Base-by-base conservation (phyloP, 805 yeast genomes). In the Pichia ethanolica region DNA sequence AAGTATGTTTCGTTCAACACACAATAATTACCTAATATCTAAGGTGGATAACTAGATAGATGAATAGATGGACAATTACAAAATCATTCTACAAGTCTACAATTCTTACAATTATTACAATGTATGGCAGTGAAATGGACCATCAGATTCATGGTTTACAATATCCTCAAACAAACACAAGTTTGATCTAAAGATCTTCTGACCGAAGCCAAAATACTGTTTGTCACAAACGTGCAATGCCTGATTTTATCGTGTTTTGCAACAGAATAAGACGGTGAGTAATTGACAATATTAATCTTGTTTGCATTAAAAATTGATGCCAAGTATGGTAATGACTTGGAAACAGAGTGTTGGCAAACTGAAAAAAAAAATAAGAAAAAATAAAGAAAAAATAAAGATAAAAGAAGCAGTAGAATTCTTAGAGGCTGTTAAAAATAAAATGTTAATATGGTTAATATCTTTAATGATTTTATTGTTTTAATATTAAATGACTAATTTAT, bases 311-410 rank as follows among this genome's bases (percentile, higher is more conserved):
- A 83, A 86, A 86, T 86, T 83, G 95, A 90, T 82, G 78, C 82
- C 78, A 76, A 76, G 76, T 80, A 83, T 70, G 66, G 82, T 49
- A 56, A 53, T 48, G 55, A 80, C 77, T 73, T 73, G 78, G 83
- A 83, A 81, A 89, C 93, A 84, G 93, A 85, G 91, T 86, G 95
- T 86, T 80, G 83, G 88, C 90, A 86, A 86, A 82, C 88, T 70
- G 62, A 54, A 53, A 54, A 20, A 20, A 35, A 35, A 28, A 9
- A 45, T 14, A 20, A 7, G 9, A 32, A 27, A 38, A 20, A 40
- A 46, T 40, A 35, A n/a, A 20, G 14, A 14, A 14, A 25, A 35
- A 27, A 27, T 35, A 35, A 35, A 7, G 26, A 9, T 11, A 26
- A 38, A 38, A 20, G 9, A 25, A 38, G 8, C 1, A 8, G 6